Evolutionary conservation across 805 yeast species (phyloP), one percentile per base, ranked within the genome.

Genomic region (Candida loeiensis): DNA sequence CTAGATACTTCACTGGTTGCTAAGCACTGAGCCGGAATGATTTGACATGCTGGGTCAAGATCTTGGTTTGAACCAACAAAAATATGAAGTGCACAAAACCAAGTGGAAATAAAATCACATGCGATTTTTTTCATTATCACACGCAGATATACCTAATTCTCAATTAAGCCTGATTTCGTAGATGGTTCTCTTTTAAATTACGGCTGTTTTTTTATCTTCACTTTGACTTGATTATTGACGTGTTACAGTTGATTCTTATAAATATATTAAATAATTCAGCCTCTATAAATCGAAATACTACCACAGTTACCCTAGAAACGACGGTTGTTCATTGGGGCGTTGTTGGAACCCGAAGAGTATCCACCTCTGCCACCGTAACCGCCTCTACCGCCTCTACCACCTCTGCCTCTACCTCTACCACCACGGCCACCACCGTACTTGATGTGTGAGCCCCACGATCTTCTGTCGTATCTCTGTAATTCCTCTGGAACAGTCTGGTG

Each of bases 401-500:
- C 71, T 47, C 76, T 70, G 38, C 75, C 66, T 43, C 74, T 64
- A 36, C 80, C 74, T 45, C 79, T 73, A 53, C 71, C 64, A 51
- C 87, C 80, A 42, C 66, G 48, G 51, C 84, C 82, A 45, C 66
- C 60, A 44, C 73, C 73, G 49, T 66, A 69, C 59, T 71, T 63
- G 45, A 69, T 66, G 51, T 68, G 75, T 43, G 81, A 74, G 47
- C 86, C 85, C 59, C 82, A 81, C 54, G 84, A 87, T 58, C 71
- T 66, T 62, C 71, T 66, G 56, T 69, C 74, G 71, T 79, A 81
- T 61, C 79, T 81, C 59, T 75, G 74, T 56, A 93, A 76, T 59
- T 80, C 87, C 39, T 82, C 83, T 50, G 95, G 95, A 53, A 93
- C 71, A 45, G 77, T 76, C 71, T 93, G 99, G 62, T 91, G 85